Conservation (phyloP, 192 early-diverging fungal genomes). For the Podochytrium sp. region DNA sequence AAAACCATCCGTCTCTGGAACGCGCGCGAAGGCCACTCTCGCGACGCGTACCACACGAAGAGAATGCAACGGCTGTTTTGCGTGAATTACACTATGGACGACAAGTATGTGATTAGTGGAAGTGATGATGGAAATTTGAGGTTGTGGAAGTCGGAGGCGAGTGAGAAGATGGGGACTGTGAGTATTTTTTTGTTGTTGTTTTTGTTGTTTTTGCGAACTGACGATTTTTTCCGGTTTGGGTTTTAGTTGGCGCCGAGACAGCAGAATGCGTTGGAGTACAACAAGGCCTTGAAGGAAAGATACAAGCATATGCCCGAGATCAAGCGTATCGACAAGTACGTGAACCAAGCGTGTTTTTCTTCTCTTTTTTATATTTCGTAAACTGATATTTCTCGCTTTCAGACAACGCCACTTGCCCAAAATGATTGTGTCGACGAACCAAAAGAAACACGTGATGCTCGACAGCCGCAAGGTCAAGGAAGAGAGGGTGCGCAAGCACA, state of each 20-base stretch:
- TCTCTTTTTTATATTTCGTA: not conserved
- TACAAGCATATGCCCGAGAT: slow-evolving; percentile 92
- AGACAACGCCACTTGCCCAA: slow-evolving; percentile 88
- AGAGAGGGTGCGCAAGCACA: slow-evolving; percentile 89
- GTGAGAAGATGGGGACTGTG: slow-evolving; percentile 78
- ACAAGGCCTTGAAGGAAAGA: slow-evolving; percentile 87
- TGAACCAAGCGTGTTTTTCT: not conserved
- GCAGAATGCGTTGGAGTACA: slow-evolving; percentile 76
- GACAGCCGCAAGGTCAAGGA: slow-evolving; percentile 83
- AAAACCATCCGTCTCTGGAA: slow-evolving; percentile 88
- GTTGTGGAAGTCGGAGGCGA: slow-evolving; percentile 95
- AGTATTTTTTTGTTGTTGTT: slow-evolving; percentile 12
- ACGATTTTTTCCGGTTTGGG: not conserved
- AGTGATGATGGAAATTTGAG: slow-evolving; percentile 98
- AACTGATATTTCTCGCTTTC: not conserved
- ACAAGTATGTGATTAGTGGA: slow-evolving; percentile 91
- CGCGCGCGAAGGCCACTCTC: slow-evolving; percentile 74
- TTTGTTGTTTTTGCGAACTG: not conserved
- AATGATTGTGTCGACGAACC: slow-evolving; percentile 77
- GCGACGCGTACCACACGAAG: slow-evolving; percentile 97
- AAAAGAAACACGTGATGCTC: slow-evolving; percentile 81
- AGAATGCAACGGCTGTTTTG: slow-evolving; percentile 97
- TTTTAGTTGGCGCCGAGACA: slow-evolving; percentile 64
- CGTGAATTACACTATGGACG: slow-evolving; percentile 92
- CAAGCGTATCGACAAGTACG: slow-evolving; percentile 69